phyloP scores from a whole-genome alignment of 1,284 basidiomycete species.

The Rhodotorula sp. region DNA sequence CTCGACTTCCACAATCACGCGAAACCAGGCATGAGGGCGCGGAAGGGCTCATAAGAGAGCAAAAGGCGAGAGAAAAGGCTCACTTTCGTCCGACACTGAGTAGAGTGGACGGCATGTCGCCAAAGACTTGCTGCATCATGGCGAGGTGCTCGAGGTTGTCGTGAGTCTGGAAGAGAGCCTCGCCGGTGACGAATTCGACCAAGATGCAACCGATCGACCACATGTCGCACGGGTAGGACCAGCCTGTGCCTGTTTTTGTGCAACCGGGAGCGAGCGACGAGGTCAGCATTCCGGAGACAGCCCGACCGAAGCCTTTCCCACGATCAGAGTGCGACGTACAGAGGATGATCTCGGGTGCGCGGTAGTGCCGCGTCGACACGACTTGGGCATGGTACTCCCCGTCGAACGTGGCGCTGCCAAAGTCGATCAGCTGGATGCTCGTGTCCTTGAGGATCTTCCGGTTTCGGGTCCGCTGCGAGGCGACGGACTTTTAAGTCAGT shows the following conservation, averaged over 20 bases:
- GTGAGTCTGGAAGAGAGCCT: slow-evolving; percentile 97
- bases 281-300: slow-evolving; percentile 5
- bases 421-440: slow-evolving; percentile 96
- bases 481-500: neutral
- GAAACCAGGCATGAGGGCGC: neutral
- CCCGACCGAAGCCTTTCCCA: neutral
- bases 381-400: slow-evolving; percentile 98
- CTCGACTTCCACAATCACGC: slow-evolving; percentile 54
- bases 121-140: slow-evolving; percentile 99
- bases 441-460: slow-evolving; percentile 80
- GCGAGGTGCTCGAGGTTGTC: slow-evolving; percentile 98
- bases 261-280: neutral
- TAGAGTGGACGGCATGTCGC: slow-evolving; percentile 87
- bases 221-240: slow-evolving; percentile 98
- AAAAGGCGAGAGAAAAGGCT: neutral
- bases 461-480: slow-evolving; percentile 46
- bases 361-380: slow-evolving; percentile 96
- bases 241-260: slow-evolving; percentile 70
- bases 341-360: slow-evolving; percentile 97
- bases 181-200: slow-evolving; percentile 96
- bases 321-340: slow-evolving; percentile 57
- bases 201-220: slow-evolving; percentile 99
- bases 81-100: slow-evolving; percentile 26
- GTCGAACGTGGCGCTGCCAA: slow-evolving; percentile 97
- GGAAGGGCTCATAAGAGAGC: too few relatives aligned